phyloP scores from a whole-genome alignment of 177 flowering plant species.

The Telopea speciosissima region DNA sequence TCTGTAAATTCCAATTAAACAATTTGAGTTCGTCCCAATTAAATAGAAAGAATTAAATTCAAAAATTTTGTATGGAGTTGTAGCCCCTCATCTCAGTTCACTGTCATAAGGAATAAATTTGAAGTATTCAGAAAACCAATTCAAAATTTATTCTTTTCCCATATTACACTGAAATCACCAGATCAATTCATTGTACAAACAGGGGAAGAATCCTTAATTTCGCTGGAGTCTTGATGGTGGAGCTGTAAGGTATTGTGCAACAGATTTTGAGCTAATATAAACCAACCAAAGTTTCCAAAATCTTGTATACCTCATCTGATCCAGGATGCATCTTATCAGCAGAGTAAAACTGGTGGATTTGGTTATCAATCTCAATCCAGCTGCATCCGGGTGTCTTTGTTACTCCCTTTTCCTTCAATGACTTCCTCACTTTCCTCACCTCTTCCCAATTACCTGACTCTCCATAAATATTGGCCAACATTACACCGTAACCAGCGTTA shows the following conservation, averaged over 20 bases:
- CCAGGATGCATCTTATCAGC: slow-evolving; percentile 41
- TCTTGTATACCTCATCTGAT: slow-evolving; percentile 35
- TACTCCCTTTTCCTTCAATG: slow-evolving; percentile 32
- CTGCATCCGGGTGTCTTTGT: slow-evolving; percentile 63
- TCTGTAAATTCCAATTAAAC: too few relatives aligned
- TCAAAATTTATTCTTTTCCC: too few relatives aligned
- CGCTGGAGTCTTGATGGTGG: too few relatives aligned
- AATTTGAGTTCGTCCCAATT: too few relatives aligned
- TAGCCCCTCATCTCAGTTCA: too few relatives aligned
- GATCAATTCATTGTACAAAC: too few relatives aligned
- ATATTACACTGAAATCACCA: too few relatives aligned
- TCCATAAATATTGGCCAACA: slow-evolving; percentile 57
- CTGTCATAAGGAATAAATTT: too few relatives aligned
- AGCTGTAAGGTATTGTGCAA: too few relatives aligned
- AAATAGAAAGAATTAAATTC: too few relatives aligned
- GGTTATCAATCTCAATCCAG: slow-evolving; percentile 57
- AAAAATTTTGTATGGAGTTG: too few relatives aligned
- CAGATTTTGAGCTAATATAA: background rate
- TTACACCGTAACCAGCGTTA: slow-evolving; percentile 48
- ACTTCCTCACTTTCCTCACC: slow-evolving; percentile 33
- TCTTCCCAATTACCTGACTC: slow-evolving; percentile 62
- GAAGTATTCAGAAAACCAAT: background rate
- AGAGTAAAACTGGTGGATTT: slow-evolving; percentile 49
- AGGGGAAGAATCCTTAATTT: too few relatives aligned
- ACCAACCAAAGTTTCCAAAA: slow-evolving; percentile 19